Evolutionary conservation across 2,329 filamentous ascomycete species (phyloP).

Genomic region (Phyllosticta paracitricarpa): DNA sequence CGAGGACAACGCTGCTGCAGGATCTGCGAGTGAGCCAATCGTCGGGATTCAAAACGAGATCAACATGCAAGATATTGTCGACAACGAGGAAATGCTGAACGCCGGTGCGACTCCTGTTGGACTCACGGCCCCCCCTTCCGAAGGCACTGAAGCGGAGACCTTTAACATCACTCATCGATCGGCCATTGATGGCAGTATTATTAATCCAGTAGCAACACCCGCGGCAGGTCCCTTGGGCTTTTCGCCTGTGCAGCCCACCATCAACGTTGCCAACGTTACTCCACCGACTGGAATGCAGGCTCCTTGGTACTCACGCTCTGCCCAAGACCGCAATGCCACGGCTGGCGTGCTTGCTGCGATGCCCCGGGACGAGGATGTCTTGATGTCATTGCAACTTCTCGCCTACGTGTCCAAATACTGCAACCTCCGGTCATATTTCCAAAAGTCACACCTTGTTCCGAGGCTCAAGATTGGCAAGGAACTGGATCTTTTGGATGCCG

Average conservation of each 20-base stretch:
- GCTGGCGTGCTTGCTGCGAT: conserved; percentile 73
- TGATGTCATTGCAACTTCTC: conserved; percentile 94
- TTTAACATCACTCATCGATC: conserved; percentile 90
- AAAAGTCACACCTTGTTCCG: conserved; percentile 86
- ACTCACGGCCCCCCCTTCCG: conserved; percentile 67
- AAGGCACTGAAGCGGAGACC: conserved; percentile 76
- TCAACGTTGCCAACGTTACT: conserved; percentile 58
- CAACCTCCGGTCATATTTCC: conserved; percentile 90
- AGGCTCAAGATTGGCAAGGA: conserved; percentile 77
- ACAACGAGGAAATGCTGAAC: conserved; percentile 69
- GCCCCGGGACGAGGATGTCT: conserved; percentile 92
- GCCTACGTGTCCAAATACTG: conserved; percentile 99
- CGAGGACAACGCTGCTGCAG: conserved; percentile 66
- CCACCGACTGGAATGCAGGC: conserved; percentile 60
- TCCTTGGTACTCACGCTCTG: conserved; percentile 66
- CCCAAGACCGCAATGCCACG: conserved; percentile 64
- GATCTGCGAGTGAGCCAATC: conserved; percentile 63
- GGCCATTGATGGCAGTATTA: conserved; percentile 74
- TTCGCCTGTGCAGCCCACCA: conserved; percentile 60
- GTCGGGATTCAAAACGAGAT: conserved; percentile 73
- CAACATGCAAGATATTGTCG: conserved; percentile 79
- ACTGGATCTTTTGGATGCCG: conserved; percentile 67
- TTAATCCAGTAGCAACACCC: conserved; percentile 58
- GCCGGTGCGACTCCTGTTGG: conserved; percentile 59
- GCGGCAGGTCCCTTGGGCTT: conserved; percentile 60